Percentiles rank a stretch among this genome's conserved stretches.
Conservation (phyloP, 768 basidiomycete genomes). For the Amanita pallidorosea region DNA sequence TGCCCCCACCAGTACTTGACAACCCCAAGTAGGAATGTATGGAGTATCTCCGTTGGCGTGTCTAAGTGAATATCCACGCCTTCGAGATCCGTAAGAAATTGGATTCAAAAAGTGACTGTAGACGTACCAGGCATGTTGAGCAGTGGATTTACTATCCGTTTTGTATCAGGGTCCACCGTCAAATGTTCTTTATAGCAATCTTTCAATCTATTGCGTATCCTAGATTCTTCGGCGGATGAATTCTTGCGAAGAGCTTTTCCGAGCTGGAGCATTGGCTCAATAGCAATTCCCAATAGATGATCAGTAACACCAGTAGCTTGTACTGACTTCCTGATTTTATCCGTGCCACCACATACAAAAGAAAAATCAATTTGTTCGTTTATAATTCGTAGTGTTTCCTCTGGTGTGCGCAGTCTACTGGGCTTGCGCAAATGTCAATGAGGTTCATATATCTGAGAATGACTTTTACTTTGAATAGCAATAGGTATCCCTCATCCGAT, state of each 20-base stretch:
- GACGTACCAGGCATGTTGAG: slow-evolving; percentile 6
- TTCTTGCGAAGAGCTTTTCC: background rate
- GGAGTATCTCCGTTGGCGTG: slow-evolving; percentile 34
- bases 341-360: background rate
- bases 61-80: slow-evolving; percentile 31
- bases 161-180: background rate
- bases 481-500: slow-evolving; percentile 10
- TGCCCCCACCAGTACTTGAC: slow-evolving; percentile 41
- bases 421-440: slow-evolving; percentile 5
- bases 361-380: slow-evolving; percentile 11
- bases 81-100: slow-evolving; percentile 8
- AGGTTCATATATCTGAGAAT: background rate
- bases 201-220: background rate
- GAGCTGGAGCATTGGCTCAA: background rate
- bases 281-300: background rate
- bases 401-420: slow-evolving; percentile 6
- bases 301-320: background rate
- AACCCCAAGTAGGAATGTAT: slow-evolving; percentile 32
- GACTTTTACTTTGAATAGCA: slow-evolving; percentile 15
- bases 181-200: background rate
- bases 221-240: background rate
- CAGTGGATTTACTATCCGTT: background rate
- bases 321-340: background rate
- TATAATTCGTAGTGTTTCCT: slow-evolving; percentile 11
- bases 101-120: slow-evolving; percentile 9